These are phyloP conservation scores for Talaromyces sp. DNA, from an alignment of 2,329 filamentous ascomycete species.

Conservation along the genomic window DNA sequence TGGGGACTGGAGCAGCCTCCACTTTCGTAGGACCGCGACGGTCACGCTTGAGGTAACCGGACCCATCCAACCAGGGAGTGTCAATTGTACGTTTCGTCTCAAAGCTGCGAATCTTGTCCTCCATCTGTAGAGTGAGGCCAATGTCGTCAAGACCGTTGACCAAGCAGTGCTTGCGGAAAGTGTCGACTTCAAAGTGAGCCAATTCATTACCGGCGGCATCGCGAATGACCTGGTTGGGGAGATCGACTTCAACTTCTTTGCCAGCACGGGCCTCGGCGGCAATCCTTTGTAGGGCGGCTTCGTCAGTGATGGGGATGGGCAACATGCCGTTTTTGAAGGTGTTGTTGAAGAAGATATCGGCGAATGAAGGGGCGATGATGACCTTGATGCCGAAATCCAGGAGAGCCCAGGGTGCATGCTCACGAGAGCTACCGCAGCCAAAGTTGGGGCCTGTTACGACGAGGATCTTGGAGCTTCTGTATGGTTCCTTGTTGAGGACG, in stretches of 20 bases:
- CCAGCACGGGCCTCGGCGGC: conserved; percentile 74
- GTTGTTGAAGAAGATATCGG: conserved; percentile 99
- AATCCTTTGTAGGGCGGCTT: conserved; percentile 64
- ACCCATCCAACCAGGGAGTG: conserved; percentile 89
- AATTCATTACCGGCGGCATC: conserved; percentile 70
- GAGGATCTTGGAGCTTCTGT: conserved; percentile 79
- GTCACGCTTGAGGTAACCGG: conserved; percentile 66
- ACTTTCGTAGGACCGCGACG: conserved; percentile 60
- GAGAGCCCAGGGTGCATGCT: conserved; percentile 95
- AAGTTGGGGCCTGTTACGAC: conserved; percentile 92
- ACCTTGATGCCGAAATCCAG: conserved; percentile 95
- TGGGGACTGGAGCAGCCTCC: conserved; percentile 69
- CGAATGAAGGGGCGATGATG: conserved; percentile 82
- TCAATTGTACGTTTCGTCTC: conserved; percentile 72
- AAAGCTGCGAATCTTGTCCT: conserved; percentile 80
- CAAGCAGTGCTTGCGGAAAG: conserved; percentile 91
- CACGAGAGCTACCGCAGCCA: conserved; percentile 85
- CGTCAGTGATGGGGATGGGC: conserved; percentile 71
- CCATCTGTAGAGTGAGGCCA: conserved; percentile 86
- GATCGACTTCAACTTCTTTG: conserved; percentile 82
- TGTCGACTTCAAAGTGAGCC: conserved; percentile 79
- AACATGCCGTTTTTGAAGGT: conserved; percentile 99
- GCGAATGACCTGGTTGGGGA: conserved; percentile 79
- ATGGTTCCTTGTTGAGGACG: conserved; percentile 85
- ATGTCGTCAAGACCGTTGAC: conserved; percentile 95